Percentiles rank a stretch among this genome's conserved stretches.
These are phyloP conservation scores for Diaporthe destruens DNA, from an alignment of 2,329 filamentous ascomycete species.

Conservation along the genomic window DNA sequence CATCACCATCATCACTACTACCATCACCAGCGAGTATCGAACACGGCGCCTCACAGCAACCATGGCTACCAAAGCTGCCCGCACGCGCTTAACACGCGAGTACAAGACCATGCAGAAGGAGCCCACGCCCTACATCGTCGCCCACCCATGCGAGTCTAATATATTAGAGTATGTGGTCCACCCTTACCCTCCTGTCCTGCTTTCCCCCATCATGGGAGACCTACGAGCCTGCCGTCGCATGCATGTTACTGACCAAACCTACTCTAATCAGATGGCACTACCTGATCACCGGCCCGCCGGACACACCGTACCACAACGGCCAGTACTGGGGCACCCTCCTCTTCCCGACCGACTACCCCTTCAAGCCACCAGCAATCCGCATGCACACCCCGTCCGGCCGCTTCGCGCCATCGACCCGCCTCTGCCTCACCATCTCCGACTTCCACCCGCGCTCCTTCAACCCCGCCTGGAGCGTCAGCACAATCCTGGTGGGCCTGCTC, in stretches of 20 bases:
- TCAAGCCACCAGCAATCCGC: constrained; percentile 95
- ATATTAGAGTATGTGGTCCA: constrained; percentile 79
- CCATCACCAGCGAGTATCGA: neutral
- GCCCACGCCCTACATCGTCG: constrained; percentile 88
- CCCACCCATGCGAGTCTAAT: constrained; percentile 90
- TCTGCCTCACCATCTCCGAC: constrained; percentile 96
- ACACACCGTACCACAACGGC: constrained; percentile 92
- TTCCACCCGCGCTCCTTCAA: constrained; percentile 99
- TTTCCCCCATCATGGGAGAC: neutral
- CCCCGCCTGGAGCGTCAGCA: constrained; percentile 97
- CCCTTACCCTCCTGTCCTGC: neutral
- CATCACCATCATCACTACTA: neutral
- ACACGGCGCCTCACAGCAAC: constrained; percentile 1
- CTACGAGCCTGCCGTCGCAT: neutral
- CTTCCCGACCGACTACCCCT: constrained; percentile 97
- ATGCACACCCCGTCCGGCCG: constrained; percentile 98
- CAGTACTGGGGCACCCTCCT: constrained; percentile 99
- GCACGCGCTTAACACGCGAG: constrained; percentile 65
- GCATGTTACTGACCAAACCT: constrained; percentile 40
- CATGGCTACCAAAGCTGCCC: constrained; percentile 43
- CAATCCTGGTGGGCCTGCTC: constrained; percentile 92
- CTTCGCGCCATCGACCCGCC: constrained; percentile 90
- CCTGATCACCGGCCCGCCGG: constrained; percentile 92
- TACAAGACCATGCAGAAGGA: constrained; percentile 76
- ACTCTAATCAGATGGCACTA: constrained; percentile 83